These are phyloP conservation scores for Fusarium ramigenum DNA, from an alignment of 2,329 filamentous ascomycete genomes.

Conservation along the genomic window DNA sequence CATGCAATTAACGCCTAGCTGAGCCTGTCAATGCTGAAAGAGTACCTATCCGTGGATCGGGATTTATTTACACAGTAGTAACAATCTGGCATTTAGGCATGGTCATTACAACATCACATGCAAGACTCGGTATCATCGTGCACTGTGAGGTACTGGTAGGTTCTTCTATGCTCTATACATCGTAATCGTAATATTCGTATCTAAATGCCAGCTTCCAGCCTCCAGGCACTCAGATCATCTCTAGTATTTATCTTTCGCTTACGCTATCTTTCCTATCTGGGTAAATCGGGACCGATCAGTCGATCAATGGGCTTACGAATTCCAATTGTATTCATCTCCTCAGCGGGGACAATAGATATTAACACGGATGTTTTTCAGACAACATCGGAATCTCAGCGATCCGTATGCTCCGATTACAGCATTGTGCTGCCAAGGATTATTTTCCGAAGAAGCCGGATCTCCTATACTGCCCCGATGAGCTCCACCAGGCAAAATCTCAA, in stretches of 20 bases:
- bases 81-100: background rate
- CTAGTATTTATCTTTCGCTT: background rate
- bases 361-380: background rate
- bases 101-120: background rate
- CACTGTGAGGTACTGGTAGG: background rate
- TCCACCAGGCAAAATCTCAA: constrained; percentile 4
- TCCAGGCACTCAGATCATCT: background rate
- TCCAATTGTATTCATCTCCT: background rate
- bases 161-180: background rate
- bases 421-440: constrained; percentile 20
- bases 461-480: constrained; percentile 4
- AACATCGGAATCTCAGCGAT: constrained; percentile 18
- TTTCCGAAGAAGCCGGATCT: constrained; percentile 34
- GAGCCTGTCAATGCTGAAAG: background rate
- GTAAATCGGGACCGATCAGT: constrained; percentile 21
- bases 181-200: constrained; percentile 14
- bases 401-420: constrained; percentile 27
- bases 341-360: background rate
- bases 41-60: background rate
- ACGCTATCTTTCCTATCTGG: constrained; percentile 16
- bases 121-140: background rate
- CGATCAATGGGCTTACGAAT: constrained; percentile 21
- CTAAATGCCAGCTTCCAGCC: background rate
- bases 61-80: background rate
- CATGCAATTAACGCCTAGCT: background rate